These are phyloP conservation scores for Guadua angustifolia DNA, from an alignment of 176 grass and related monocot species.

Conservation along the genomic window DNA sequence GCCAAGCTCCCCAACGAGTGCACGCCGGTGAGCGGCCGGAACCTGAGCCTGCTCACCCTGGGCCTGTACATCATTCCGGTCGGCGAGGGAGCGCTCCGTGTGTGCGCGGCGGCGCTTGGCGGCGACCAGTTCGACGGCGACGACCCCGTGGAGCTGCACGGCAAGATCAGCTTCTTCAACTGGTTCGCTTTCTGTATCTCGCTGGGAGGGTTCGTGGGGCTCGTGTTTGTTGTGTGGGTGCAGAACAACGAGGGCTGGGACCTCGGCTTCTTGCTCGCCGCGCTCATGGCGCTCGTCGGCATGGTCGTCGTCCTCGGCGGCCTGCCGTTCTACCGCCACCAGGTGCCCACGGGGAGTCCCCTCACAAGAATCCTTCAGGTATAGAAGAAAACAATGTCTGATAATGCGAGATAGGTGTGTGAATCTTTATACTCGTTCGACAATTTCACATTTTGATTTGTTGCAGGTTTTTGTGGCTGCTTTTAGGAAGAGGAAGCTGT, in stretches of 20 bases:
- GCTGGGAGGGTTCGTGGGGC: conserved; percentile 42
- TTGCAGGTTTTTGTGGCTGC: conserved; percentile 49
- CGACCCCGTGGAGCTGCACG: conserved; percentile 27
- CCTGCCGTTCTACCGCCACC: conserved; percentile 55
- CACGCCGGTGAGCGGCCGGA: conserved; percentile 30
- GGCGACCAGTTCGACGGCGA: conserved; percentile 69
- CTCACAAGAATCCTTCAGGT: conserved; percentile 69
- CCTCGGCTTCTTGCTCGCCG: conserved; percentile 37
- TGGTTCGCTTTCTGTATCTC: conserved; percentile 64
- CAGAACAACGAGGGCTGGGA: conserved; percentile 65
- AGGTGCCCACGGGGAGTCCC: conserved; percentile 61
- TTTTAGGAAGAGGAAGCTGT: conserved; percentile 46
- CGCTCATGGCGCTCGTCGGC: conserved; percentile 35
- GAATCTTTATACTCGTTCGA: too few relatives aligned
- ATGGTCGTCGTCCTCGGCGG: conserved; percentile 44
- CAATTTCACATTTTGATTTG: neutral
- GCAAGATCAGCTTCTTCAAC: conserved; percentile 71
- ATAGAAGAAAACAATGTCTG: neutral
- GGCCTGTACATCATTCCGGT: conserved; percentile 56
- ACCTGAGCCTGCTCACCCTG: conserved; percentile 46
- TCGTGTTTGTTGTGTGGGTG: conserved; percentile 65
- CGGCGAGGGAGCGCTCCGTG: conserved; percentile 53
- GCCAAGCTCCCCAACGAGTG: conserved; percentile 20
- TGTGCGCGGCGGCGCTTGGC: conserved; percentile 50
- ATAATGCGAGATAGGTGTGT: neutral